Conservation (phyloP, 1,284 basidiomycete genomes). For the Heliocybe sulcata region DNA sequence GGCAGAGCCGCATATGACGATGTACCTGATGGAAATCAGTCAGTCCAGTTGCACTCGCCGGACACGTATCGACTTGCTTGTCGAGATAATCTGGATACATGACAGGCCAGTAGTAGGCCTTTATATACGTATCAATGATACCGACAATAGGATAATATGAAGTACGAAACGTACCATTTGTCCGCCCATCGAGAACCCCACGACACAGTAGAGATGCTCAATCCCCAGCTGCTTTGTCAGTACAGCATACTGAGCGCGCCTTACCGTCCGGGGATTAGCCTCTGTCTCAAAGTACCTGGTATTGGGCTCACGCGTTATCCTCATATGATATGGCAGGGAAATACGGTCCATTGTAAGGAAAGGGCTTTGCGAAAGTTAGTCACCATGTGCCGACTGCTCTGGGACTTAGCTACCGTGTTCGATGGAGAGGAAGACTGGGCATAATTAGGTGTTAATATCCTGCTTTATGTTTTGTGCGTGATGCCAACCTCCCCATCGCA, state of each 20-base stretch:
- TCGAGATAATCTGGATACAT: slow-evolving; percentile 53
- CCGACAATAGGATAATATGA: too few relatives aligned
- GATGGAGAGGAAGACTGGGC: slow-evolving; percentile 59
- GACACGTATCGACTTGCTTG: slow-evolving; percentile 25
- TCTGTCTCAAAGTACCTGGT: too few relatives aligned
- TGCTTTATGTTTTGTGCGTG: too few relatives aligned
- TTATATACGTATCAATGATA: too few relatives aligned
- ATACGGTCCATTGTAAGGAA: slow-evolving; percentile 23
- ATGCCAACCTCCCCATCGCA: slow-evolving; percentile 50
- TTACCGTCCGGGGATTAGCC: too few relatives aligned
- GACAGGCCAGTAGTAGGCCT: slow-evolving; percentile 58
- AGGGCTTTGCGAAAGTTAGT: slow-evolving; percentile 13
- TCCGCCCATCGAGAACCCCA: slow-evolving; percentile 60
- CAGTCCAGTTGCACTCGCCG: slow-evolving; percentile 7
- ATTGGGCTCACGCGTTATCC: slow-evolving; percentile 13
- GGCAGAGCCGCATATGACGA: slow-evolving; percentile 50
- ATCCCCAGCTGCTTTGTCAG: slow-evolving; percentile 42
- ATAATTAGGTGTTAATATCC: too few relatives aligned
- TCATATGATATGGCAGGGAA: slow-evolving; percentile 24
- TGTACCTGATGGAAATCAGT: slow-evolving; percentile 24
- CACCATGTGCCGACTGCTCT: neutral
- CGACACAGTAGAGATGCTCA: slow-evolving; percentile 40
- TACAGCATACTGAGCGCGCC: slow-evolving; percentile 49
- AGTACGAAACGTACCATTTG: slow-evolving; percentile 33
- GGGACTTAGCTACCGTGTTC: slow-evolving; percentile 35